These are phyloP conservation scores for Komagataella pastoris DNA, from an alignment of 805 yeast genomes.

Conservation along the genomic window DNA sequence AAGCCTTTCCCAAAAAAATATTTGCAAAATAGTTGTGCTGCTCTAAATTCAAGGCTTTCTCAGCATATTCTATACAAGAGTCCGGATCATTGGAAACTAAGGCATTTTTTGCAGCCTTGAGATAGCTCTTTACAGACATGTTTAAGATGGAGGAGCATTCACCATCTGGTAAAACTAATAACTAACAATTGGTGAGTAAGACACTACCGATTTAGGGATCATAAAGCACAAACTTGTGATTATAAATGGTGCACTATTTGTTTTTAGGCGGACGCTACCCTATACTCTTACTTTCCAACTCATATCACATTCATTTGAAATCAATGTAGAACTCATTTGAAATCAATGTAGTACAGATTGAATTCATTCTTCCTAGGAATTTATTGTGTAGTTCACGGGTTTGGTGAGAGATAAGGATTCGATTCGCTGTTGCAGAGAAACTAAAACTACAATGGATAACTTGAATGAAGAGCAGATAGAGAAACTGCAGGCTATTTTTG, in stretches of 20 bases:
- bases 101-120: slow-evolving; percentile 38
- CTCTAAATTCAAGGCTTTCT: slow-evolving; percentile 44
- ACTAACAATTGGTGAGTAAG: neutral
- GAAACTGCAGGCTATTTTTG: slow-evolving; percentile 61
- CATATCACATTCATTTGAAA: neutral
- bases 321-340: neutral
- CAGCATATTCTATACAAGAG: slow-evolving; percentile 41
- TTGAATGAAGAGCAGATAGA: slow-evolving; percentile 52
- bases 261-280: neutral
- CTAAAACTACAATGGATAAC: slow-evolving; percentile 8
- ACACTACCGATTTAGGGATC: neutral
- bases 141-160: neutral
- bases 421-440: neutral
- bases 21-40: slow-evolving; percentile 48
- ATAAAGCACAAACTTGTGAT: too few species aligned
- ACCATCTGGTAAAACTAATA: neutral
- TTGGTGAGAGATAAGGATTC: too few species aligned
- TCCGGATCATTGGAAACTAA: slow-evolving; percentile 46
- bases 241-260: too few species aligned
- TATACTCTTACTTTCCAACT: neutral
- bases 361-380: too few species aligned
- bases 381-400: neutral
- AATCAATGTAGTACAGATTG: too few species aligned
- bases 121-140: slow-evolving; percentile 7
- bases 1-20: slow-evolving; percentile 61